These are phyloP conservation scores for Aphanocladium album DNA, from an alignment of 2,329 filamentous ascomycete genomes.

Conservation along the genomic window DNA sequence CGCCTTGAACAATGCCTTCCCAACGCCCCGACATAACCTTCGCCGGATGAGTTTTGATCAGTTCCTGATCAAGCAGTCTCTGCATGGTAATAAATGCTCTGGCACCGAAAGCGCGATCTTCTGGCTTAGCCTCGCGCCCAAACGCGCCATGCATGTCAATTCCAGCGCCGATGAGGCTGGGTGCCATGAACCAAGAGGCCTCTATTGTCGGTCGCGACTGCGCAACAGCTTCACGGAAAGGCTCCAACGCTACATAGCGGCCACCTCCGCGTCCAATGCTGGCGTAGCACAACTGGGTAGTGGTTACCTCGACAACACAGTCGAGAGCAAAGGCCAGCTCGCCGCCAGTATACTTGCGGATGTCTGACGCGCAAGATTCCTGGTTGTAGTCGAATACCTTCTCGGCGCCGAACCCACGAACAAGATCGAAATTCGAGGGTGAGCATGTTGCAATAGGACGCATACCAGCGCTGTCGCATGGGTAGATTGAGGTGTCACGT, in stretches of 20 bases:
- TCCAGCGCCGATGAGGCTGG: too few relatives aligned
- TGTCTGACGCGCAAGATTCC: conserved; percentile 16
- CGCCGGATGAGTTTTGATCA: too few relatives aligned
- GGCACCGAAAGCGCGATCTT: too few relatives aligned
- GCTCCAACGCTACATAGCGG: conserved; percentile 15
- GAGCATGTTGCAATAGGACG: background rate
- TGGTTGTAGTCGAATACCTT: conserved; percentile 37
- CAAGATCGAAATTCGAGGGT: conserved; percentile 32
- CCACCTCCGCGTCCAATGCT: conserved; percentile 27
- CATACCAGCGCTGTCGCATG: conserved; percentile 18
- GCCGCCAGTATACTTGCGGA: conserved; percentile 20
- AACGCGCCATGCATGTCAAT: too few relatives aligned
- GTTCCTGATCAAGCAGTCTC: too few relatives aligned
- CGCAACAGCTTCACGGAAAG: background rate
- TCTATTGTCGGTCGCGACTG: background rate
- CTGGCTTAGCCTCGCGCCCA: too few relatives aligned
- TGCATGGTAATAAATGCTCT: too few relatives aligned
- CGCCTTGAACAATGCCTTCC: too few relatives aligned
- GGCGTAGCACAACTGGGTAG: conserved; percentile 31
- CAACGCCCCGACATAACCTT: too few relatives aligned
- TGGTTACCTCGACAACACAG: conserved; percentile 23
- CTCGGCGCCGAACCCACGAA: conserved; percentile 37
- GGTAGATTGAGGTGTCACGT: too few relatives aligned
- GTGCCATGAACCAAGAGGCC: background rate
- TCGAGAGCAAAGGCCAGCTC: conserved; percentile 30